Conservation (phyloP, 768 basidiomycete genomes). For the Xerocomus brunneocitrinus region DNA sequence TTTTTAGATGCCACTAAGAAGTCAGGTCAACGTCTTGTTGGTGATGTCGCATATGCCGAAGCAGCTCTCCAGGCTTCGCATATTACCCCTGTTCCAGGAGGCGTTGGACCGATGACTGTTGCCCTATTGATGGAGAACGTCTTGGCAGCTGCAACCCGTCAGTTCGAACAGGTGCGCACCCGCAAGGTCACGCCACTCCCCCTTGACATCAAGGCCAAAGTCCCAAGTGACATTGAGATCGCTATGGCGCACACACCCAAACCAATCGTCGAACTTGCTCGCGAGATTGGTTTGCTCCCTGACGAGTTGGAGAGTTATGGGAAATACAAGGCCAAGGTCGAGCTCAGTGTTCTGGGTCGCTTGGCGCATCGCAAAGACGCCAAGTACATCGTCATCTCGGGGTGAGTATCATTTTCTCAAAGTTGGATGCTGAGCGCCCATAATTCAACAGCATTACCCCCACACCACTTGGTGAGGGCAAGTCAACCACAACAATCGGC, state of each 20-base stretch:
- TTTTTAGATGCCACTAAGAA: slow-evolving; percentile 80
- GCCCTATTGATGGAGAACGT: slow-evolving; percentile 98
- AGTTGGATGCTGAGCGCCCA: neutral
- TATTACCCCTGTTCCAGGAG: slow-evolving; percentile 98
- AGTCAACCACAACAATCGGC: slow-evolving; percentile 97
- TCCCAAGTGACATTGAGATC: slow-evolving; percentile 96
- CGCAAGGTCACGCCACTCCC: slow-evolving; percentile 75
- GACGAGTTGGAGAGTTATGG: slow-evolving; percentile 93
- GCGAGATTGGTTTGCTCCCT: slow-evolving; percentile 81
- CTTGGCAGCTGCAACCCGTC: slow-evolving; percentile 73
- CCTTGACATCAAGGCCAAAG: slow-evolving; percentile 75
- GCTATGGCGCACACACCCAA: slow-evolving; percentile 94
- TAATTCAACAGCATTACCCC: slow-evolving; percentile 71
- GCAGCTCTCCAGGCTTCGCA: slow-evolving; percentile 77
- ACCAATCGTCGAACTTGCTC: slow-evolving; percentile 75
- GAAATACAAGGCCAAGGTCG: slow-evolving; percentile 95
- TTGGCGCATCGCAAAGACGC: slow-evolving; percentile 82
- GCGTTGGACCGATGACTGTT: slow-evolving; percentile 99
- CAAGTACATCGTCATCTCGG: slow-evolving; percentile 95
- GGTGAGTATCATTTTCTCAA: slow-evolving; percentile 41
- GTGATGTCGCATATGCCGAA: slow-evolving; percentile 85
- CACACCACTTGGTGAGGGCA: slow-evolving; percentile 95
- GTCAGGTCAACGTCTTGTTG: slow-evolving; percentile 91
- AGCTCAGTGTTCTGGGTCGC: slow-evolving; percentile 81
- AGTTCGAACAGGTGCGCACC: slow-evolving; percentile 63